Base-by-base conservation (phyloP, 768 basidiomycete species). In the Chalciporus sphaerocephalus region DNA sequence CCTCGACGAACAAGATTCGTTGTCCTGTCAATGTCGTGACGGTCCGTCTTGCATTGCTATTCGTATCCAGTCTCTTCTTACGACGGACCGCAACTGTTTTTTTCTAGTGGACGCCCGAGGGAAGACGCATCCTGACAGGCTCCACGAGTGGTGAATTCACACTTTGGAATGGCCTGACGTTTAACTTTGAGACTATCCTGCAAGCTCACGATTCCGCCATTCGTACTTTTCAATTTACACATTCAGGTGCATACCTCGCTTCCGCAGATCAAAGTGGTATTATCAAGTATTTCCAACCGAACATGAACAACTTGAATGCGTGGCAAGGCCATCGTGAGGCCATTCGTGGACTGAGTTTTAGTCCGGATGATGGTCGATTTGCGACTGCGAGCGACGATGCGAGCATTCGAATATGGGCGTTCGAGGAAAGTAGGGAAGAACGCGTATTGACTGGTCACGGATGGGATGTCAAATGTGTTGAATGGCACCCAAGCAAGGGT, bases 121-220 rank as follows among this genome's bases (percentile, higher is more conserved):
- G 86, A 44, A 79, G 96, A 24, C 83, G 96, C 2, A 76, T 98
- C 17, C 70, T 98, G 38, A 98, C 96, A 3, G 96, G 96, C 15
- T 94, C 93, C 10, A 92, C 93, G 17, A 92, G 87, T 51, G 96
- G 96, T 37, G 96, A 98, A 69, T 97, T 99, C 68, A 98, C 95
- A 1, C 78, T 98, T 6, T 98, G 96, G 96, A 99, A 99, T 55
- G 95, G 95, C 21, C 76, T 95, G 18, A 97, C 96, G 0, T 99
- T 98, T 81, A 99, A 98, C 70, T 99, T 98, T 60, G 96, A 99
- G 67, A 96, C 95, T 0, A 97, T 99, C 55, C 79, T 98, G n/a
- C 95, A 97, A 69, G 95, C 94, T 1, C 96, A 99, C 67, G 96
- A 99, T 60, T 85, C 87, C 2, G 88, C 92, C 30, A 89, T 99